A percentile compares a stretch with the other conserved stretches of the same genome.
These are phyloP conservation scores for Phytophthora boehmeriae DNA, from an alignment of 352 stramenopile genomes.

Conservation along the genomic window DNA sequence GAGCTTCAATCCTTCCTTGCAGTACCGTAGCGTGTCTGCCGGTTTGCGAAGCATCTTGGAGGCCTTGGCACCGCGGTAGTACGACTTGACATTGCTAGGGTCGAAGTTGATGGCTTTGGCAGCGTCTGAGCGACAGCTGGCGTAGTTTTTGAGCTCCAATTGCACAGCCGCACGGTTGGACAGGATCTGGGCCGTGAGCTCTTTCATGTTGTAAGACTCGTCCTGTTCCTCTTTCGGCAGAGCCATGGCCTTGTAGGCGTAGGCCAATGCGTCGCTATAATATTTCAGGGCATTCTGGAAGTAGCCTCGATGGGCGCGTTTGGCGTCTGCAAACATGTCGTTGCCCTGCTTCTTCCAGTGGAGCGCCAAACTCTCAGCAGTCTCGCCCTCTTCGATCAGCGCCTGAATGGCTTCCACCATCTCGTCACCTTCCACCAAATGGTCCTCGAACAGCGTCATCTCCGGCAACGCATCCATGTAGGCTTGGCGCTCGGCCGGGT, in stretches of 20 bases:
- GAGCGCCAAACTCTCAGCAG: conserved; percentile 80
- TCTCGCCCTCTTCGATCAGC: conserved; percentile 89
- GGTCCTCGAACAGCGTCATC: conserved; percentile 90
- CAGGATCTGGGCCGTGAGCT: conserved; percentile 79
- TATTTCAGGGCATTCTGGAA: conserved; percentile 80
- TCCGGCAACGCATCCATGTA: conserved; percentile 88
- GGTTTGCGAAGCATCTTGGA: conserved; percentile 81
- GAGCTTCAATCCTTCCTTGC: conserved; percentile 69
- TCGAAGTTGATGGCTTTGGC: conserved; percentile 76
- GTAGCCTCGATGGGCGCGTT: conserved; percentile 71
- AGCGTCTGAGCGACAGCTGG: conserved; percentile 80
- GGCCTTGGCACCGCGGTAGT: conserved; percentile 86
- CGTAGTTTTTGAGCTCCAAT: conserved; percentile 88
- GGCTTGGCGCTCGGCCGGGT: conserved; percentile 72
- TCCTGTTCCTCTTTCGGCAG: conserved; percentile 67
- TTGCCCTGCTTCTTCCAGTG: conserved; percentile 92
- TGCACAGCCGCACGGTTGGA: conserved; percentile 85
- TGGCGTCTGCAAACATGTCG: conserved; percentile 81
- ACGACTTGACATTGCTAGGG: conserved; percentile 79
- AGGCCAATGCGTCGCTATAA: conserved; percentile 79
- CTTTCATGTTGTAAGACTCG: conserved; percentile 64
- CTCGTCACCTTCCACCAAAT: conserved; percentile 84
- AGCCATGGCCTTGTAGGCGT: conserved; percentile 77
- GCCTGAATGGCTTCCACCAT: conserved; percentile 89
- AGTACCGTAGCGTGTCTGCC: conserved; percentile 84